Percentiles rank a stretch among this genome's conserved stretches.
Evolutionary conservation across 768 basidiomycete genomes (phyloP).

Genomic region (Mycena capillaripes): DNA sequence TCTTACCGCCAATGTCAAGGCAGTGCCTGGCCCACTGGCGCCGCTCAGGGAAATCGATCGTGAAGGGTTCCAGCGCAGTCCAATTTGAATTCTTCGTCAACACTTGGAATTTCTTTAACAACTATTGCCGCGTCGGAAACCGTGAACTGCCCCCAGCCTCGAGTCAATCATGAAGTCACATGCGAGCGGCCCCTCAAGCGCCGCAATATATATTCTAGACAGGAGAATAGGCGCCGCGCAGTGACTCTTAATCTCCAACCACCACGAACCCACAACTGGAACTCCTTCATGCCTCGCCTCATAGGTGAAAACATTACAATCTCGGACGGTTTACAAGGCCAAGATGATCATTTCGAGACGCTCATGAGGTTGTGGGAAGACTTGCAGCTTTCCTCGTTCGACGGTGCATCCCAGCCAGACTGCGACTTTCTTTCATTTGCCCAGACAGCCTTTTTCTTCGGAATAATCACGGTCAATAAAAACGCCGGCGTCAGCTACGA

Average conservation of each 20-base stretch:
- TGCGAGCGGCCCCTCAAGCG: neutral
- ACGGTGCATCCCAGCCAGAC: constrained; percentile 49
- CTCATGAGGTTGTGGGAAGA: constrained; percentile 53
- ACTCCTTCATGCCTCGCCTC: constrained; percentile 13
- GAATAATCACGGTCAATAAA: constrained; percentile 48
- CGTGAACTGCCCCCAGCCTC: no score
- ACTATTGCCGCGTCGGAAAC: neutral
- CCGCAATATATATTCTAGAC: neutral
- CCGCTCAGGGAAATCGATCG: no score
- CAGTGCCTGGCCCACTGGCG: no score
- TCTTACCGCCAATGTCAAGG: no score
- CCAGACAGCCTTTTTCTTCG: constrained; percentile 53
- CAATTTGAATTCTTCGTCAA: neutral
- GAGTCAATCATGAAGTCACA: constrained; percentile 10
- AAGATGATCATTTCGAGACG: constrained; percentile 54
- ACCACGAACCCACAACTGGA: neutral
- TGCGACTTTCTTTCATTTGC: constrained; percentile 60
- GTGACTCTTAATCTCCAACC: neutral
- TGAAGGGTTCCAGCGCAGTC: no score
- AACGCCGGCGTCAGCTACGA: neutral
- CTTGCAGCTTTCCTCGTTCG: constrained; percentile 58
- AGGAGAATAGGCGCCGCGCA: constrained; percentile 22
- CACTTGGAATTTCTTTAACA: neutral
- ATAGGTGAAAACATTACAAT: constrained; percentile 37
- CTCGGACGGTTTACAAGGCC: constrained; percentile 50